phyloP scores from a whole-genome alignment of 148 eudicot genomes.

The Dianthus caryophyllus region DNA sequence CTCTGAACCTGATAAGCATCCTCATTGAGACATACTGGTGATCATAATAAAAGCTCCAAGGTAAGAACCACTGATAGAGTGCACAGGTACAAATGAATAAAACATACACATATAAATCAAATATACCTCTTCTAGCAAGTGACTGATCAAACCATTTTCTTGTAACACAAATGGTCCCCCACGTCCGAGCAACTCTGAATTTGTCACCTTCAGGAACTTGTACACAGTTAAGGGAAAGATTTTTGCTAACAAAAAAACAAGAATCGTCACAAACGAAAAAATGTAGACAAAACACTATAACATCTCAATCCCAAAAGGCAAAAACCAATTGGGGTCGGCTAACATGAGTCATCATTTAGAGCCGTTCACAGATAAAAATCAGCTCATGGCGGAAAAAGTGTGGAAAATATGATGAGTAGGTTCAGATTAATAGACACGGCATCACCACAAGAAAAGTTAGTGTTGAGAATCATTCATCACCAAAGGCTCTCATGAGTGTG shows the following conservation, averaged over 20 bases:
- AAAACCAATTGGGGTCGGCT: too few species aligned
- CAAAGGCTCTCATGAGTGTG: conserved; percentile 8
- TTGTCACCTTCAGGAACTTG: conserved; percentile 97
- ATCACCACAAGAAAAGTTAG: background rate
- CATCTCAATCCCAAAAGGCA: too few species aligned
- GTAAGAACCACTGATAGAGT: conserved; percentile 19
- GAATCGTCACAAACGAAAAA: conserved; percentile 1
- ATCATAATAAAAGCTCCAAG: conserved; percentile 16
- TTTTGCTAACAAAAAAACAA: background rate
- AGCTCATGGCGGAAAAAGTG: too few species aligned
- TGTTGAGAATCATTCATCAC: background rate
- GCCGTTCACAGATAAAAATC: too few species aligned
- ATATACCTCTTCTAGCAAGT: conserved; percentile 75
- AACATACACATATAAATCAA: background rate
- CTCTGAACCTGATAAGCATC: conserved; percentile 69
- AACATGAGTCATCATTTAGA: too few species aligned
- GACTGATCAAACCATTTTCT: conserved; percentile 93
- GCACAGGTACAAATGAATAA: conserved; percentile 1
- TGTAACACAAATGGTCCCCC: conserved; percentile 73
- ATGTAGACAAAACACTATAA: too few species aligned
- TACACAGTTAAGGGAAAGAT: conserved; percentile 54
- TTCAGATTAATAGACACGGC: background rate
- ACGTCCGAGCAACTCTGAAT: conserved; percentile 80
- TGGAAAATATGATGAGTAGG: too few species aligned
- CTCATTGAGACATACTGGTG: conserved; percentile 78